Base-by-base conservation (phyloP, 441 rosid genomes). In the Monsonia emarginata region DNA sequence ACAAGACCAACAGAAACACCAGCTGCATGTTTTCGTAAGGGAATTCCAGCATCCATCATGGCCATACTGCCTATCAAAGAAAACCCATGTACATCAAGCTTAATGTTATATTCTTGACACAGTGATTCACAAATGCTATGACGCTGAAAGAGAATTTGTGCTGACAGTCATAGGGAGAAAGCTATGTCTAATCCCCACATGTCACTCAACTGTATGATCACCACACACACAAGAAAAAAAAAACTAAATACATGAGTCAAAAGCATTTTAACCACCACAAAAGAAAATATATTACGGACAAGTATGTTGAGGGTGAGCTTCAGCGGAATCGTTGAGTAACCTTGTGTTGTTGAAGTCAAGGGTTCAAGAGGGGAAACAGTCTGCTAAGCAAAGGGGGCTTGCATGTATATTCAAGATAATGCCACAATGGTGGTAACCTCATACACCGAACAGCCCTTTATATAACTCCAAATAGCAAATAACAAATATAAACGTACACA, bases 1-100 rank as follows among this genome's bases (percentile, higher is more conserved):
- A 94, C 78, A 75, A 94, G 97, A 73, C 99, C 99, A 73, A 94
- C 94, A 0, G 99, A 94, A 74, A 94, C 88, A 64, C 97, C 97
- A 27, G 99, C 99, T 60, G 89, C 96, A 77, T 94, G 99, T 63
- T 85, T 92, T 69, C 74, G 74, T 63, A 94, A 66, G 25, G 99
- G 91, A 79, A 89, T 81, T 61, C 99, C 99, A 52, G 97, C 96
- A 74, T 94, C 96, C 96, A 94, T 84, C 81, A 94, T 81, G 71
- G 97, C 97, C 96, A 94, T 84, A 79, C 99, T 94, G 78, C 97
- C 99, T 94, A 76, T 48, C 73, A 63, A 60, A 66, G 63, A 57
- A 25, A 79, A 72, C 19, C 59, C 61, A 70, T 27, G 7, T 3
- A n/a, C 27, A 46, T 52, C 73, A 70, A 22, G 44, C 74, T 65